Evolutionary conservation across 2,329 filamentous ascomycete species (phyloP).

Genomic region (Cylindrodendrum hubeiense): DNA sequence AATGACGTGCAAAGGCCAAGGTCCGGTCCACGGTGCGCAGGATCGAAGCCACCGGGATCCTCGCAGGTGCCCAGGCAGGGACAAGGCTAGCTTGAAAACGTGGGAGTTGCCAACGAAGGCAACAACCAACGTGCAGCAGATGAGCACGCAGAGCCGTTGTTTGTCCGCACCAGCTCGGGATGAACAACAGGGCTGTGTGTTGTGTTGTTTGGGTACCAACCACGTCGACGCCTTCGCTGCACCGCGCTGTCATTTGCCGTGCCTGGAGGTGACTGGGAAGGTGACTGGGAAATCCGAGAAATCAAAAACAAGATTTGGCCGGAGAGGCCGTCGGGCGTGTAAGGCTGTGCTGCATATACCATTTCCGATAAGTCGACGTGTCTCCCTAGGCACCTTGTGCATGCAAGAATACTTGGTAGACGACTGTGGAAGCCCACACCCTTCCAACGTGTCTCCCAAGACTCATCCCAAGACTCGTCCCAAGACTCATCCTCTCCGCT

Average conservation of each 20-base stretch:
- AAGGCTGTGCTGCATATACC: constrained; percentile 11
- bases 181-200: not conserved
- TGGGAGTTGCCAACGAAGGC: not conserved
- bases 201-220: constrained; percentile 7
- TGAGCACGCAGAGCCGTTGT: constrained; percentile 1
- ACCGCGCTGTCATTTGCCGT: not conserved
- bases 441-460: constrained; percentile 5
- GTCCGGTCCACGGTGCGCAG: not conserved
- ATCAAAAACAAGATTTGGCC: not conserved
- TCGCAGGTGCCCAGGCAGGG: constrained; percentile 4
- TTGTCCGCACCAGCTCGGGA: not conserved
- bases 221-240: not conserved
- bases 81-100: constrained; percentile 10
- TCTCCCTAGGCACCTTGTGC: not conserved
- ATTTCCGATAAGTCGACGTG: not conserved
- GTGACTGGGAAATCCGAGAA: no score
- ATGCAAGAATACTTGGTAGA: not conserved
- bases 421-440: not conserved
- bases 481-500: constrained; percentile 1
- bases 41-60: constrained; percentile 6
- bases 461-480: no score
- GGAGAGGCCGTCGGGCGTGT: not conserved
- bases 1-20: not conserved
- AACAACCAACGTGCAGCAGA: constrained; percentile 1
- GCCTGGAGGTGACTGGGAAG: not conserved